phyloP scores from a whole-genome alignment of 2,329 filamentous ascomycete species.

The Neofusicoccum kwambonambiense region DNA sequence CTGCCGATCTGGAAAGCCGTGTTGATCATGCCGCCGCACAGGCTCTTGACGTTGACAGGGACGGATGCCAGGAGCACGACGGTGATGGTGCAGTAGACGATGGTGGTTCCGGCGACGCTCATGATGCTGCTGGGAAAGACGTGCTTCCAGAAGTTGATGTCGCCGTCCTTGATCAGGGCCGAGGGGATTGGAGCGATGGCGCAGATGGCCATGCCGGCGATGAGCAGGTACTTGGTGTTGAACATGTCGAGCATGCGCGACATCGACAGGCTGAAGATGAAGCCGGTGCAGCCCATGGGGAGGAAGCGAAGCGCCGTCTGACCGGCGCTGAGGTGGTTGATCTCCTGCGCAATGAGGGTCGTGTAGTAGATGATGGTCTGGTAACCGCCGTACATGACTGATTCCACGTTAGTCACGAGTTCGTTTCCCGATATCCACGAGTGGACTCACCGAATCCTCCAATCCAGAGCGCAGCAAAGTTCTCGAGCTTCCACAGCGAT shows the following conservation, averaged over 20 bases:
- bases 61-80: slow-evolving; percentile 42
- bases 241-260: slow-evolving; percentile 33
- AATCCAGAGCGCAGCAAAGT: slow-evolving; percentile 48
- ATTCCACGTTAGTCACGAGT: background rate
- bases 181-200: slow-evolving; percentile 40
- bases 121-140: slow-evolving; percentile 41
- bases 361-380: slow-evolving; percentile 45
- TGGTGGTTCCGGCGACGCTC: slow-evolving; percentile 41
- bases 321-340: slow-evolving; percentile 40
- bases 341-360: slow-evolving; percentile 43
- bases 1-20: slow-evolving; percentile 46
- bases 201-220: slow-evolving; percentile 36
- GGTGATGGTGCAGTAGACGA: slow-evolving; percentile 45
- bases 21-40: slow-evolving; percentile 45
- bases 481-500: slow-evolving; percentile 46
- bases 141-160: slow-evolving; percentile 37
- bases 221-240: slow-evolving; percentile 39
- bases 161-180: slow-evolving; percentile 22
- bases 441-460: slow-evolving; percentile 38
- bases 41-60: slow-evolving; percentile 41
- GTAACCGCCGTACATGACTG: slow-evolving; percentile 42
- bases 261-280: slow-evolving; percentile 27
- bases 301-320: slow-evolving; percentile 43
- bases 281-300: slow-evolving; percentile 43
- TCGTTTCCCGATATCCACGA: too few relatives aligned